Percentiles rank a stretch among this genome's conserved stretches.
These are phyloP conservation scores for Rhizoclosmatium sp. DNA, from an alignment of 192 early-diverging fungal genomes.

Conservation along the genomic window DNA sequence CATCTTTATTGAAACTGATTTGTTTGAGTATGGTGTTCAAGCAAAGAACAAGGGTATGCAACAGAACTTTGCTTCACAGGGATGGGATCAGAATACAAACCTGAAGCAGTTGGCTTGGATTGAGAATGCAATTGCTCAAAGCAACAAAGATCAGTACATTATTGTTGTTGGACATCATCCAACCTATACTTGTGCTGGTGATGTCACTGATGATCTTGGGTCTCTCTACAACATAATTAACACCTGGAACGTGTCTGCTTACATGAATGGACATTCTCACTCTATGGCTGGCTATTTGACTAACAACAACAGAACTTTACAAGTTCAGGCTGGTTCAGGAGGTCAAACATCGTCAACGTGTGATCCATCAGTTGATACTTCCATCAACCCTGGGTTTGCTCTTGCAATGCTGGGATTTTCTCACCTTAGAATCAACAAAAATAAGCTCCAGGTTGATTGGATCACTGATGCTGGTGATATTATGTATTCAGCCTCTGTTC, in stretches of 20 bases:
- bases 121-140: conserved; percentile 8
- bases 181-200: too few species aligned
- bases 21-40: conserved; percentile 1
- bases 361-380: neutral
- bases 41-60: neutral
- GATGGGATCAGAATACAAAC: neutral
- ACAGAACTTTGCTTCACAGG: neutral
- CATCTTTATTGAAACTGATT: conserved; percentile 38
- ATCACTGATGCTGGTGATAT: neutral
- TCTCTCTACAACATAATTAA: neutral
- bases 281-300: conserved; percentile 14
- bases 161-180: conserved; percentile 15
- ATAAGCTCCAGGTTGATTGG: neutral
- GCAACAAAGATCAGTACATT: conserved; percentile 23
- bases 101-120: conserved; percentile 29
- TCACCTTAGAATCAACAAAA: conserved; percentile 5
- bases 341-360: conserved; percentile 12
- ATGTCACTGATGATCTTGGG: too few species aligned
- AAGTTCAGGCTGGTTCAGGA: conserved; percentile 31
- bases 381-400: conserved; percentile 13
- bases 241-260: conserved; percentile 11
- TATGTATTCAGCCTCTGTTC: neutral
- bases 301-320: conserved; percentile 22
- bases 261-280: conserved; percentile 18
- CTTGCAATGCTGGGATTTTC: conserved; percentile 20